A percentile compares a stretch with the other conserved stretches of the same genome.
Conservation (phyloP, 306 rosid genomes). For the Lupinus albus region DNA sequence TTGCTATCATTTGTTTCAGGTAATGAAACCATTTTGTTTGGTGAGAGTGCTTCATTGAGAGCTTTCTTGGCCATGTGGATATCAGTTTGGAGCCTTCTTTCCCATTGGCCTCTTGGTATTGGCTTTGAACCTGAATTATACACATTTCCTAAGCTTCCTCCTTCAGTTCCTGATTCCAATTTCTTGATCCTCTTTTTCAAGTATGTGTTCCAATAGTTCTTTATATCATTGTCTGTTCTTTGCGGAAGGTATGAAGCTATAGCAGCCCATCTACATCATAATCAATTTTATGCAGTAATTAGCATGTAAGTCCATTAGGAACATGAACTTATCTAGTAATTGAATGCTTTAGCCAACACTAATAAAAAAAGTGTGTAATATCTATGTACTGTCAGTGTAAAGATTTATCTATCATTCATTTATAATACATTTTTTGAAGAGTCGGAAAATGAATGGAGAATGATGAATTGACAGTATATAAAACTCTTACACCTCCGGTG, state of each 20-base stretch:
- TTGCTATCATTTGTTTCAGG: slow-evolving; percentile 32
- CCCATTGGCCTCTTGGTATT: slow-evolving; percentile 90
- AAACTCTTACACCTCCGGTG: too few relatives aligned
- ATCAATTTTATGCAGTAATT: slow-evolving; percentile 33
- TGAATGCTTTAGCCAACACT: too few relatives aligned
- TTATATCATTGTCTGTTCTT: slow-evolving; percentile 95
- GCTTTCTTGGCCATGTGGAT: slow-evolving; percentile 82
- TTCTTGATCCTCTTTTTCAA: slow-evolving; percentile 79
- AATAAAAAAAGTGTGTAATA: too few relatives aligned
- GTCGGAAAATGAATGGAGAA: too few relatives aligned
- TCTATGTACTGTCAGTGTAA: too few relatives aligned
- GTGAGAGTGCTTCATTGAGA: slow-evolving; percentile 75
- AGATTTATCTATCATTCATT: too few relatives aligned
- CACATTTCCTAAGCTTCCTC: slow-evolving; percentile 35
- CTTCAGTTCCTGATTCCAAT: slow-evolving; percentile 45
- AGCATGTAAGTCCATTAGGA: neutral
- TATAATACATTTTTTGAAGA: too few relatives aligned
- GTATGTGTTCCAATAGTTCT: slow-evolving; percentile 94
- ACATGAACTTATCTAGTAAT: too few relatives aligned
- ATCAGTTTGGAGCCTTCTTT: slow-evolving; percentile 88
- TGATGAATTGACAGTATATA: too few relatives aligned
- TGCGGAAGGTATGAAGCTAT: slow-evolving; percentile 97
- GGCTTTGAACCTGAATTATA: slow-evolving; percentile 47
- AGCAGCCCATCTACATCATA: slow-evolving; percentile 87
- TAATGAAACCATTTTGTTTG: slow-evolving; percentile 41